Evolutionary conservation across 2,329 filamentous ascomycete genomes (phyloP).

Genomic region (Rutstroemia sp.): DNA sequence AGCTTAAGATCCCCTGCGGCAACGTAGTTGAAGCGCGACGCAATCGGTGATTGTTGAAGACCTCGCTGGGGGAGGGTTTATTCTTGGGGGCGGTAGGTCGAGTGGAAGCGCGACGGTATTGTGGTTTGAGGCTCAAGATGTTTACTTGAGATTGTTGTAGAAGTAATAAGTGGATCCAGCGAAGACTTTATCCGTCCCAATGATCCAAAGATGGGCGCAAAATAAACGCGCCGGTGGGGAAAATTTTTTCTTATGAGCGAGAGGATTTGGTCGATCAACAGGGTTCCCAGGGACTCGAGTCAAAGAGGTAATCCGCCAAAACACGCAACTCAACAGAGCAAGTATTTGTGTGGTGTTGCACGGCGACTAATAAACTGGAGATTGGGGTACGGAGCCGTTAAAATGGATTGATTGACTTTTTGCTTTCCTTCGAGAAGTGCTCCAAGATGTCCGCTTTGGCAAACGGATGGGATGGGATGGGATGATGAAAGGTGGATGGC

Average conservation of each 20-base stretch:
- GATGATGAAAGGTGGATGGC: neutral
- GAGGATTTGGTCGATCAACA: slow-evolving; percentile 7
- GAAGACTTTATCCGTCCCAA: slow-evolving; percentile 10
- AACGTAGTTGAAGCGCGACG: neutral
- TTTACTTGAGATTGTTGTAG: slow-evolving; percentile 9
- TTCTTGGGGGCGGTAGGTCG: neutral
- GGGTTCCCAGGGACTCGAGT: slow-evolving; percentile 2
- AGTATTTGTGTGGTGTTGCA: neutral
- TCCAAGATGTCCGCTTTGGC: neutral
- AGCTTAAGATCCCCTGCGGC: neutral
- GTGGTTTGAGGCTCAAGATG: slow-evolving; percentile 8
- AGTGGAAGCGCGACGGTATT: slow-evolving; percentile 5
- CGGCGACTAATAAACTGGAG: slow-evolving; percentile 11
- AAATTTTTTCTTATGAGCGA: neutral
- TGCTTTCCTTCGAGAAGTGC: neutral
- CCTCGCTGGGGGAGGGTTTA: neutral
- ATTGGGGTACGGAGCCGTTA: slow-evolving; percentile 2
- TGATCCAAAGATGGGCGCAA: slow-evolving; percentile 7
- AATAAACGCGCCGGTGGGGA: slow-evolving; percentile 12
- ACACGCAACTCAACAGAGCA: neutral
- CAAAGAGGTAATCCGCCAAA: slow-evolving; percentile 2
- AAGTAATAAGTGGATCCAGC: slow-evolving; percentile 10
- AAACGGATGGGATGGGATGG: neutral
- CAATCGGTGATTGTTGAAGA: neutral
- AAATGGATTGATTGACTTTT: slow-evolving; percentile 5